phyloP scores from a whole-genome alignment of 2,329 filamentous ascomycete genomes.

The Exophiala mesophila region DNA sequence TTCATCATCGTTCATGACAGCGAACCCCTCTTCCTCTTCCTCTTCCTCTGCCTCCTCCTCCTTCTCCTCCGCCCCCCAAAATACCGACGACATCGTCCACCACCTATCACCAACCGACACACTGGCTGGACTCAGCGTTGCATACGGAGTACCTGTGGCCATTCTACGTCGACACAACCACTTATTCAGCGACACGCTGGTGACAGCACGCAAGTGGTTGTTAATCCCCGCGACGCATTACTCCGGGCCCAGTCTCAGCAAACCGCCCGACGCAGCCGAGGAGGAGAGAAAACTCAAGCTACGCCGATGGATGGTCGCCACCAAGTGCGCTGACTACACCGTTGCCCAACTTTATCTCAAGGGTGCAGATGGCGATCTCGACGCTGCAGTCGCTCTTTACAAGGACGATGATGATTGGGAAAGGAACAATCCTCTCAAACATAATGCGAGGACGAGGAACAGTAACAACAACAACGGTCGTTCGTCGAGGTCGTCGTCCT shows the following conservation, averaged over 20 bases:
- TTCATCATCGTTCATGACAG: no score
- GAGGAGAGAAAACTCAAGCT: slow-evolving; percentile 69
- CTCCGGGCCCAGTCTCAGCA: slow-evolving; percentile 44
- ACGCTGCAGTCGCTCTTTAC: slow-evolving; percentile 58
- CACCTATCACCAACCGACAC: slow-evolving; percentile 70
- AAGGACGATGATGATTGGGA: slow-evolving; percentile 73
- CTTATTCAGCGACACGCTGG: slow-evolving; percentile 65
- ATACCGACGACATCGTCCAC: slow-evolving; percentile 58
- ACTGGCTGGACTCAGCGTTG: slow-evolving; percentile 62
- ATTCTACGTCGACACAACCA: slow-evolving; percentile 64
- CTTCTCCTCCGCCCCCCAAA: background rate
- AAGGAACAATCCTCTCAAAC: slow-evolving; percentile 58
- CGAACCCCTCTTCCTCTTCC: background rate
- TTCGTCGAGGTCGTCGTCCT: no score
- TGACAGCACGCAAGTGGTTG: slow-evolving; percentile 64
- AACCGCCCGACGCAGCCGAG: slow-evolving; percentile 49
- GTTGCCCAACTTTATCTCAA: slow-evolving; percentile 68
- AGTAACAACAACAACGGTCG: no score
- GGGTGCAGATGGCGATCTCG: slow-evolving; percentile 61
- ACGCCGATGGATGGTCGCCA: slow-evolving; percentile 71
- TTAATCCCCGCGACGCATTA: slow-evolving; percentile 68
- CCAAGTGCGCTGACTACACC: slow-evolving; percentile 60
- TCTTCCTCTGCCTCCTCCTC: background rate
- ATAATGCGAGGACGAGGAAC: no score
- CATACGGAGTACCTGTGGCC: slow-evolving; percentile 63